phyloP scores from a whole-genome alignment of 352 stramenopile species.

The Hyaloperonospora arabidopsidis region DNA sequence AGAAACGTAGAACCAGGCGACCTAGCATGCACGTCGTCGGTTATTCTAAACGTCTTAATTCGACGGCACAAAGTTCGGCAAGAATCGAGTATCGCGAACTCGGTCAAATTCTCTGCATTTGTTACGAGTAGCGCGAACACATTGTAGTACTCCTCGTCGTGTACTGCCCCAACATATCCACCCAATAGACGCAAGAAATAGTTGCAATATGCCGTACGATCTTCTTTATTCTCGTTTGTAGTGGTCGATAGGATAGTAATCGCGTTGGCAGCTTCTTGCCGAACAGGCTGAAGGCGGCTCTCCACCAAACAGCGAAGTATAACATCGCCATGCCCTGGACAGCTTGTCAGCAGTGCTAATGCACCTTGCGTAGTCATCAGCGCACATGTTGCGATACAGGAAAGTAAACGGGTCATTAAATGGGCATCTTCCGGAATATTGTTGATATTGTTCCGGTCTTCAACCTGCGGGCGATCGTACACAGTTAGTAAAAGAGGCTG shows the following conservation, averaged over 20 bases:
- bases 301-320: slow-evolving; percentile 42
- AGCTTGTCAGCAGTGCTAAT: slow-evolving; percentile 33
- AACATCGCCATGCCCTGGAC: slow-evolving; percentile 31
- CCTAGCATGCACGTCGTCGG: slow-evolving; percentile 14
- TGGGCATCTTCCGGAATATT: slow-evolving; percentile 44
- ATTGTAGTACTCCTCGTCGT: slow-evolving; percentile 54
- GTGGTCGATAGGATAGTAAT: slow-evolving; percentile 38
- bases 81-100: slow-evolving; percentile 40
- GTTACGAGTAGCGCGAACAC: slow-evolving; percentile 54
- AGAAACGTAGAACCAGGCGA: slow-evolving; percentile 1
- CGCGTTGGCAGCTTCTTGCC: slow-evolving; percentile 35
- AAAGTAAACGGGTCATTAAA: slow-evolving; percentile 47
- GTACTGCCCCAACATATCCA: slow-evolving; percentile 35
- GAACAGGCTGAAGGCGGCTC: slow-evolving; percentile 40
- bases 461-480: slow-evolving; percentile 33
- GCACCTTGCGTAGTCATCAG: slow-evolving; percentile 28
- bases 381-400: slow-evolving; percentile 37
- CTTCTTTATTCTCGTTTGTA: slow-evolving; percentile 38
- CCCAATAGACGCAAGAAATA: slow-evolving; percentile 47
- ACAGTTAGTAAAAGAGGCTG: slow-evolving; percentile 24
- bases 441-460: slow-evolving; percentile 42
- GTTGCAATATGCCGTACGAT: slow-evolving; percentile 37
- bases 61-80: slow-evolving; percentile 43
- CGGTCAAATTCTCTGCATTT: slow-evolving; percentile 32
- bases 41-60: slow-evolving; percentile 38